Percentiles rank a stretch among this genome's conserved stretches.
phyloP scores from a whole-genome alignment of 1,284 basidiomycete genomes.

The Rhodotorula sp. region DNA sequence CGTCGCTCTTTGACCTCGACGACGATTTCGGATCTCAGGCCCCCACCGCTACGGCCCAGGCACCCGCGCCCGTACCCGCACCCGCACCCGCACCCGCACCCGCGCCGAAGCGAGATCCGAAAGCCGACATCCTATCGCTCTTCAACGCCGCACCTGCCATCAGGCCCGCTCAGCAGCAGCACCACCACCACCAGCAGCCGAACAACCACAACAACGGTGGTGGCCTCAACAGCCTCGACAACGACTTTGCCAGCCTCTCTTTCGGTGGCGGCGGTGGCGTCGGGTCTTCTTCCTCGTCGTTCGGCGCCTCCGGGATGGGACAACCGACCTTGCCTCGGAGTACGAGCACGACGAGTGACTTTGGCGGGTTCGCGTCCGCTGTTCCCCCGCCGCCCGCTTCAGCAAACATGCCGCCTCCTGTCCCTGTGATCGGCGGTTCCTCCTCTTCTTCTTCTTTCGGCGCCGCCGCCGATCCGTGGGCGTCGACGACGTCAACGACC shows the following conservation, averaged over 20 bases:
- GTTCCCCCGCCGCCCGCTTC: background rate
- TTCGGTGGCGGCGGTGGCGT: background rate
- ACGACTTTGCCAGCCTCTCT: background rate
- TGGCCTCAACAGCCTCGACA: conserved; percentile 2
- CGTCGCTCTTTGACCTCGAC: conserved; percentile 72
- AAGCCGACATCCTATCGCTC: conserved; percentile 81
- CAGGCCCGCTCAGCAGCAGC: background rate
- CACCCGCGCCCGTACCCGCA: conserved; percentile 41
- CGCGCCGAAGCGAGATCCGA: conserved; percentile 64
- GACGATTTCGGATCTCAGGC: conserved; percentile 66
- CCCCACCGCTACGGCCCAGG: conserved; percentile 44
- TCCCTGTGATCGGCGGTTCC: background rate
- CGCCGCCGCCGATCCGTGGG: background rate
- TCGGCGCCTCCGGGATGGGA: background rate
- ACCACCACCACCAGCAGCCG: conserved; percentile 1
- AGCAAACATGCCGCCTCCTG: background rate
- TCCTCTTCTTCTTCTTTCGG: conserved; percentile 7
- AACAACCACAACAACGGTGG: conserved; percentile 21
- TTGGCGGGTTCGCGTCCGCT: background rate
- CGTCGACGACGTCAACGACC: too few relatives aligned
- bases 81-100: conserved; percentile 43
- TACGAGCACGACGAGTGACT: conserved; percentile 1
- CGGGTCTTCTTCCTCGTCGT: background rate
- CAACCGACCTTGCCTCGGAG: conserved; percentile 10
- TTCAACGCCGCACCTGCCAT: conserved; percentile 59